These are phyloP conservation scores for Penicillium sp. DNA, from an alignment of 2,329 filamentous ascomycete species.

Conservation along the genomic window DNA sequence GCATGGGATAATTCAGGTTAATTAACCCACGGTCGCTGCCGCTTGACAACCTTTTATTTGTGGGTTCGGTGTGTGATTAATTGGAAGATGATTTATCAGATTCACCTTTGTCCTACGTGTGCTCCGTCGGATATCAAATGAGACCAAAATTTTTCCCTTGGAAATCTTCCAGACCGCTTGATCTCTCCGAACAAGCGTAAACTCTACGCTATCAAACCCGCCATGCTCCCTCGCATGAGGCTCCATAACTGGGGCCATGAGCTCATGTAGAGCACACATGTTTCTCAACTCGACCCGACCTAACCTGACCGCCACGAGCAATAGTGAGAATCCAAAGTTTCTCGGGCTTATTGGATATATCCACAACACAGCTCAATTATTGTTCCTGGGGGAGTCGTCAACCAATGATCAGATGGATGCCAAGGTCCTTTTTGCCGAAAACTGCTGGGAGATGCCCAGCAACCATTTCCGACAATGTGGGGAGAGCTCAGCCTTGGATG, in stretches of 20 bases:
- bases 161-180: not conserved
- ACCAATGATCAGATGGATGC: not conserved
- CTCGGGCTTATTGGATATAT: not conserved
- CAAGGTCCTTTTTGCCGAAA: not conserved
- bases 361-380: not conserved
- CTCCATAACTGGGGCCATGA: not conserved
- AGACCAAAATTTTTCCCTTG: not conserved
- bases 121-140: not conserved
- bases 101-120: not conserved
- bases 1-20: not conserved
- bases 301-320: not conserved
- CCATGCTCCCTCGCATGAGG: not conserved
- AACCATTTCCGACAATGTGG: not conserved
- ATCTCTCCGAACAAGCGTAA: not conserved
- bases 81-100: not conserved
- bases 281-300: not conserved
- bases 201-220: not conserved
- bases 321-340: not conserved
- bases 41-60: not conserved
- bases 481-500: constrained; percentile 3
- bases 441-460: not conserved
- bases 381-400: not conserved
- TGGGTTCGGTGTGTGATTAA: not conserved
- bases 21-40: not conserved
- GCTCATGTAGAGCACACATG: not conserved